A percentile compares a stretch with the other conserved stretches of the same genome.
These are phyloP conservation scores for Phytophthora cryptogea DNA, from an alignment of 352 stramenopile species.

Conservation along the genomic window DNA sequence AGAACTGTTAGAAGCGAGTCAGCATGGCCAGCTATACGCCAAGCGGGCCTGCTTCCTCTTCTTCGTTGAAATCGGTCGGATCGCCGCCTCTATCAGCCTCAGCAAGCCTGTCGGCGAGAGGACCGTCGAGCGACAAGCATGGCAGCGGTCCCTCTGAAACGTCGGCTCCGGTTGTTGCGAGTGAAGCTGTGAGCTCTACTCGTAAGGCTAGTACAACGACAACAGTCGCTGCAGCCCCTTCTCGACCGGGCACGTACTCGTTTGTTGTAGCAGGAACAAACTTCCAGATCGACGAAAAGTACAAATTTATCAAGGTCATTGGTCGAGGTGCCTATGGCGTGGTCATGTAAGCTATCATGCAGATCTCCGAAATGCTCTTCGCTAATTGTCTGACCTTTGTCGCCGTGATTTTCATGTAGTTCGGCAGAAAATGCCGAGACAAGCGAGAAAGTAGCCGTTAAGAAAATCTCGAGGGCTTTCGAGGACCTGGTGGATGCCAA, in stretches of 20 bases:
- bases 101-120: slow-evolving; percentile 17
- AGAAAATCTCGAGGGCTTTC: slow-evolving; percentile 92
- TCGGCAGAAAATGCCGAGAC: slow-evolving; percentile 83
- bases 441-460: slow-evolving; percentile 87
- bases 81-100: slow-evolving; percentile 16
- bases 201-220: slow-evolving; percentile 12
- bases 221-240: slow-evolving; percentile 10
- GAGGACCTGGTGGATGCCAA: slow-evolving; percentile 99
- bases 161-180: slow-evolving; percentile 18
- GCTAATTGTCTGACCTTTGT: slow-evolving; percentile 3
- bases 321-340: slow-evolving; percentile 95
- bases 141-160: slow-evolving; percentile 10
- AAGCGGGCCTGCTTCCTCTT: slow-evolving; percentile 21
- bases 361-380: neutral
- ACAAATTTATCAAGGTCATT: slow-evolving; percentile 95
- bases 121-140: slow-evolving; percentile 14
- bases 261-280: slow-evolving; percentile 87
- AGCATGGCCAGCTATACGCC: slow-evolving; percentile 35
- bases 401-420: slow-evolving; percentile 30
- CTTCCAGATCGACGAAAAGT: slow-evolving; percentile 93
- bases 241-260: slow-evolving; percentile 68
- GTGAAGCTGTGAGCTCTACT: slow-evolving; percentile 17
- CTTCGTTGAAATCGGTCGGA: slow-evolving; percentile 31
- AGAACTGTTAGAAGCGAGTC: slow-evolving; percentile 1
- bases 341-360: slow-evolving; percentile 81